Percentiles rank a stretch among this genome's conserved stretches.
Evolutionary conservation across 2,329 filamentous ascomycete genomes (phyloP).

Genomic region (Magnaporthiopsis poae): DNA sequence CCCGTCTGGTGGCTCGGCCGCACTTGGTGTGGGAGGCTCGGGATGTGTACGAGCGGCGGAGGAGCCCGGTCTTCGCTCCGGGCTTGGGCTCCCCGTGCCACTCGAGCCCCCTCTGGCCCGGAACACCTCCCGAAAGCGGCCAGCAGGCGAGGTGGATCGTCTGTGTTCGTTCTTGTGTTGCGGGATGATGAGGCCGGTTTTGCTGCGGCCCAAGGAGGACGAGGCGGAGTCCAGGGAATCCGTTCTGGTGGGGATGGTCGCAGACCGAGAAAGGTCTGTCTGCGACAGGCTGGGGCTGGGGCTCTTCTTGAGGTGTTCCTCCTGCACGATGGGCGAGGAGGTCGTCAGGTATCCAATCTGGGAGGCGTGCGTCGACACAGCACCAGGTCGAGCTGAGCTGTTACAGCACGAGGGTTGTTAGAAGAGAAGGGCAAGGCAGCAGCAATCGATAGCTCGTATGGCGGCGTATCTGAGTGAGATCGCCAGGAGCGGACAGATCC

Average conservation of each 20-base stretch:
- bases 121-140: conserved; percentile 65
- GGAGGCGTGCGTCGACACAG: conserved; percentile 50
- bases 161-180: conserved; percentile 35
- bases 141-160: conserved; percentile 58
- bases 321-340: conserved; percentile 57
- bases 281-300: conserved; percentile 27
- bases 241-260: conserved; percentile 26
- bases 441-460: conserved; percentile 3
- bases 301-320: conserved; percentile 38
- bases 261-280: conserved; percentile 24
- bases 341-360: conserved; percentile 59
- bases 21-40: neutral
- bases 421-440: conserved; percentile 7
- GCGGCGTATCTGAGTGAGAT: neutral
- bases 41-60: conserved; percentile 7
- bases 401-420: conserved; percentile 14
- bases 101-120: conserved; percentile 42
- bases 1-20: conserved; percentile 1
- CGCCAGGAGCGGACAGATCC: neutral
- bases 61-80: conserved; percentile 17
- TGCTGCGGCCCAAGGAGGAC: conserved; percentile 21
- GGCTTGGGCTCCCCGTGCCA: conserved; percentile 34
- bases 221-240: conserved; percentile 23
- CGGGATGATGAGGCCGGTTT: conserved; percentile 32
- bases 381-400: conserved; percentile 30